Evolutionary conservation across 176 grass and related monocot species (phyloP).

Genomic region (Stipa capillata): DNA sequence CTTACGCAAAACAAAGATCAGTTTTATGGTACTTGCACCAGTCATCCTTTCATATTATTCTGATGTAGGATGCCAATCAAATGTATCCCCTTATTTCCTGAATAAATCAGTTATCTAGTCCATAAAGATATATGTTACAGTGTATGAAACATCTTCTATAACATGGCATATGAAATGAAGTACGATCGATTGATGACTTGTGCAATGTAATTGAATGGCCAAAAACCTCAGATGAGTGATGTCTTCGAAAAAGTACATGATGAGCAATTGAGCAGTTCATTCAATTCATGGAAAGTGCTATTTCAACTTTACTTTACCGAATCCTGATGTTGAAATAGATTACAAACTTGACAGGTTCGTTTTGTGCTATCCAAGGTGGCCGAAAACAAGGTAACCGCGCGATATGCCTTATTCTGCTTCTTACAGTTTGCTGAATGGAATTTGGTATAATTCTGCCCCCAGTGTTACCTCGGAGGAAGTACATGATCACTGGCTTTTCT

Average conservation of each 20-base stretch:
- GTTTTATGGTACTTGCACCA: background rate
- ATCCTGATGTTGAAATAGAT: background rate
- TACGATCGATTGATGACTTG: background rate
- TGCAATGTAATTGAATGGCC: background rate
- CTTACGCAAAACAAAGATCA: background rate
- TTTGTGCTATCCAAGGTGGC: background rate
- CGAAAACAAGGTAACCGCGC: background rate
- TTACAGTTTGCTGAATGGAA: background rate
- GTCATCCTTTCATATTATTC: background rate
- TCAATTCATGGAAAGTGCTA: too few relatives aligned
- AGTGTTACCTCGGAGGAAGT: background rate
- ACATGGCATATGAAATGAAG: slow-evolving; percentile 6
- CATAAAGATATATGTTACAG: background rate
- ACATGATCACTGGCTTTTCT: background rate
- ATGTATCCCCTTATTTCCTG: background rate
- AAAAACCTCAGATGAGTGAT: background rate
- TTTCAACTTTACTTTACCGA: too few relatives aligned
- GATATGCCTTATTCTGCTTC: background rate
- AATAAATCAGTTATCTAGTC: background rate
- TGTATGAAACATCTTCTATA: background rate
- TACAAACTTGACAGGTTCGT: background rate
- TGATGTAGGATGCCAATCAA: background rate
- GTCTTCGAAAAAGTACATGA: background rate
- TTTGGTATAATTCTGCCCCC: background rate
- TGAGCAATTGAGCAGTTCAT: background rate